phyloP scores from a whole-genome alignment of 2,329 filamentous ascomycete species.

The Aspergillus pseudoterreus region DNA sequence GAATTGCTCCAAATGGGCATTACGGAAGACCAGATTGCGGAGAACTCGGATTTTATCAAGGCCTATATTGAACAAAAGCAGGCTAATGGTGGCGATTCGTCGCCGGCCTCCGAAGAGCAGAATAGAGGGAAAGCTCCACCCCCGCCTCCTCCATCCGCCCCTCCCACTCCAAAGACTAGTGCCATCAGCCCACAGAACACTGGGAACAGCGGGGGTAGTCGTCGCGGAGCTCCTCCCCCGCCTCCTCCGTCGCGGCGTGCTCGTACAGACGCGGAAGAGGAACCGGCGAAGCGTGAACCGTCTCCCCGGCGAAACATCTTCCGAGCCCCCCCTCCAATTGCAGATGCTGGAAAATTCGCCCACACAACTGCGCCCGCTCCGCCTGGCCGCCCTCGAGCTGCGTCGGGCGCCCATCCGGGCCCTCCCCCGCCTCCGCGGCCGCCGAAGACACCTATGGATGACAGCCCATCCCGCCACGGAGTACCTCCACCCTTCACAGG shows the following conservation, averaged over 20 bases:
- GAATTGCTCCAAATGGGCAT: conserved; percentile 64
- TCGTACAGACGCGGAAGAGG: conserved; percentile 50
- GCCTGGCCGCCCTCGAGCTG: conserved; percentile 48
- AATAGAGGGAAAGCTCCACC: conserved; percentile 54
- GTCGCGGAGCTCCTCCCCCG: conserved; percentile 59
- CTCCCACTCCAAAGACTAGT: conserved; percentile 38
- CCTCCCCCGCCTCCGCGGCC: conserved; percentile 67
- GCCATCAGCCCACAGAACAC: conserved; percentile 61
- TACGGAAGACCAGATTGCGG: conserved; percentile 63
- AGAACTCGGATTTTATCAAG: conserved; percentile 67
- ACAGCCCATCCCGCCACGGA: conserved; percentile 61
- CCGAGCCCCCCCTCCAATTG: conserved; percentile 78
- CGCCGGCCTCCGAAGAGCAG: conserved; percentile 40
- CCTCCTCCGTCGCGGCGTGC: conserved; percentile 51
- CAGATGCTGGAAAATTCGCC: conserved; percentile 85
- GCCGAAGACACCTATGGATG: conserved; percentile 68
- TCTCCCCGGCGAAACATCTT: conserved; percentile 71
- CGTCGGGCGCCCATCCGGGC: conserved; percentile 50
- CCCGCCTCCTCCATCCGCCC: conserved; percentile 57
- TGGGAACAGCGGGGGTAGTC: conserved; percentile 49
- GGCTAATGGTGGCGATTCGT: conserved; percentile 45
- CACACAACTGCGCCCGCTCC: conserved; percentile 48
- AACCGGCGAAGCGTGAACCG: conserved; percentile 65
- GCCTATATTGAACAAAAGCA: conserved; percentile 64
- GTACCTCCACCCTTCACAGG: conserved; percentile 78